These are phyloP conservation scores for Chlorella sp. DNA, from an alignment of 139 green algal genomes.

Conservation along the genomic window DNA sequence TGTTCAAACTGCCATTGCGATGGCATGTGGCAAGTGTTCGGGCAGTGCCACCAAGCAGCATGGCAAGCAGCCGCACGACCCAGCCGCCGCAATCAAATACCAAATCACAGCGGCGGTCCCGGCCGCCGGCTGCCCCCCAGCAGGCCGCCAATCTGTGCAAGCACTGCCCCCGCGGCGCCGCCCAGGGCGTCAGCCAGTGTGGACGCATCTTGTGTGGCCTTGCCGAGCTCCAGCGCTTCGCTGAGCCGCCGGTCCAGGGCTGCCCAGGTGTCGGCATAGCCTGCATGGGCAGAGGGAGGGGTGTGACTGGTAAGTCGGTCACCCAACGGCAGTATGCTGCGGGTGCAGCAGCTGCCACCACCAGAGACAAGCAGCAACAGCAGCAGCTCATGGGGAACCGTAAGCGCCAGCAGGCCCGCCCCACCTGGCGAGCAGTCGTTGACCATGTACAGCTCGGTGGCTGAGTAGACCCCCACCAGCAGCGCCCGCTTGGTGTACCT, in stretches of 20 bases:
- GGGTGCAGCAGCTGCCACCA: too few relatives aligned
- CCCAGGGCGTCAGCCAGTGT: neutral
- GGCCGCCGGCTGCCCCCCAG: neutral
- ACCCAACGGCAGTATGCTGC: neutral
- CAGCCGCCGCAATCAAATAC: too few relatives aligned
- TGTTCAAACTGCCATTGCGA: too few relatives aligned
- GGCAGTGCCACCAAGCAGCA: too few relatives aligned
- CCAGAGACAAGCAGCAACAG: neutral
- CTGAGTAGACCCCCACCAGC: constrained; percentile 66
- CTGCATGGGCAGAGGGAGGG: neutral
- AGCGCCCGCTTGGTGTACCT: constrained; percentile 76
- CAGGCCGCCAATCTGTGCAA: neutral
- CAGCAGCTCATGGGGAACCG: too few relatives aligned
- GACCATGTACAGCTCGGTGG: constrained; percentile 84
- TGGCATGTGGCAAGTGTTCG: too few relatives aligned
- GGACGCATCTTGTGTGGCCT: neutral
- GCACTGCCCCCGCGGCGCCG: neutral
- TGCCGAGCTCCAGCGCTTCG: constrained; percentile 44
- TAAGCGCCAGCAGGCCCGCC: too few relatives aligned
- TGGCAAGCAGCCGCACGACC: too few relatives aligned
- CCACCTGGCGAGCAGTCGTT: constrained; percentile 70
- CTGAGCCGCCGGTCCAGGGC: constrained; percentile 63
- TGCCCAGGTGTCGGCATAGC: constrained; percentile 62
- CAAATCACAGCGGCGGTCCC: neutral
- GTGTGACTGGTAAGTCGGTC: neutral